Evolutionary conservation across 257 asterid species (phyloP).

Genomic region (Buddleja alternifolia): DNA sequence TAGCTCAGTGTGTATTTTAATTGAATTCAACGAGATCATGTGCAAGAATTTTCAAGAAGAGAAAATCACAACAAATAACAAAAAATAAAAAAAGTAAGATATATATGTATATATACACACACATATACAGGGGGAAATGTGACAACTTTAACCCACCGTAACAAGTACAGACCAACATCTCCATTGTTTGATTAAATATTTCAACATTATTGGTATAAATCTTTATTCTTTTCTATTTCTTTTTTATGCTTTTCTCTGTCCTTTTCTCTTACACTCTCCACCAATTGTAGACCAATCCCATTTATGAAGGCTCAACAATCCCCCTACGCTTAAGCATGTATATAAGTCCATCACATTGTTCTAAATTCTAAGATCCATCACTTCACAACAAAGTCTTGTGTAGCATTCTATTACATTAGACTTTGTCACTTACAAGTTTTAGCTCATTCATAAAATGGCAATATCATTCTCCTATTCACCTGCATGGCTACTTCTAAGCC

Average conservation of each 20-base stretch:
- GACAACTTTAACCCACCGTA: background rate
- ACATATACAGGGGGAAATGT: background rate
- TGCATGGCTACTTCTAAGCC: conserved; percentile 34
- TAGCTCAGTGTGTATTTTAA: too few species aligned
- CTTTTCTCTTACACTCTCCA: conserved; percentile 11
- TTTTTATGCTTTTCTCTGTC: background rate
- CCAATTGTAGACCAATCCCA: conserved; percentile 25
- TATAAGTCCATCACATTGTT: conserved; percentile 27
- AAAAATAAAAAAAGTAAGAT: too few species aligned
- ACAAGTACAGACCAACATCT: conserved; percentile 18
- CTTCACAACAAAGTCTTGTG: background rate
- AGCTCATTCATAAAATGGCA: conserved; percentile 38
- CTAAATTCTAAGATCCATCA: conserved; percentile 4
- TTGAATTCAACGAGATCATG: too few species aligned
- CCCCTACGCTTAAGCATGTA: conserved; percentile 2
- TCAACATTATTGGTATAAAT: conserved; percentile 15
- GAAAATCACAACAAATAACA: background rate
- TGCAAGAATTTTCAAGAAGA: background rate
- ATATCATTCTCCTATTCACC: conserved; percentile 30
- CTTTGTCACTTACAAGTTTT: conserved; percentile 1
- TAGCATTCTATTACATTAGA: background rate
- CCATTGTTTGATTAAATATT: conserved; percentile 3
- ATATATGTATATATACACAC: background rate
- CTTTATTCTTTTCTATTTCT: background rate
- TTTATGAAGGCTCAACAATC: conserved; percentile 29